Evolutionary conservation across 257 asterid species (phyloP).

Genomic region (Ligustrum vulgare): DNA sequence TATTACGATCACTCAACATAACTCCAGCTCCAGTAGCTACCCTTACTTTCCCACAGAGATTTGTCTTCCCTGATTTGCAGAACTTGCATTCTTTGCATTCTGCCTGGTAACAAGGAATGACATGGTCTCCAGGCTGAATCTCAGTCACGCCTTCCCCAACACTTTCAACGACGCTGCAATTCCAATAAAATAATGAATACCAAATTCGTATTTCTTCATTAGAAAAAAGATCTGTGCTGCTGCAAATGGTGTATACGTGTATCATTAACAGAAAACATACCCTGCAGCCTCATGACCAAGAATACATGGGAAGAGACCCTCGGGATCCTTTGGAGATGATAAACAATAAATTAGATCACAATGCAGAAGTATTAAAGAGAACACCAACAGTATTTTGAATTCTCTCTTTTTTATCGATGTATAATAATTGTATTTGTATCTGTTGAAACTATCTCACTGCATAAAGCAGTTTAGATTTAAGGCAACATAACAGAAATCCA

Average conservation of each 20-base stretch:
- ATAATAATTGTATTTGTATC: not conserved
- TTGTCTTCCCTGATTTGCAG: slow-evolving; percentile 95
- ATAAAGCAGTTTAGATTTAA: not conserved
- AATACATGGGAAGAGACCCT: slow-evolving; percentile 97
- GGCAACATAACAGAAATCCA: not conserved
- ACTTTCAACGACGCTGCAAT: slow-evolving; percentile 41
- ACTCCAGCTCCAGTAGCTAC: slow-evolving; percentile 96
- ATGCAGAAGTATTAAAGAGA: not conserved
- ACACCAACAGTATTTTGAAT: not conserved
- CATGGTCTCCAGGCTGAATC: slow-evolving; percentile 92
- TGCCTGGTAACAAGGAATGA: slow-evolving; percentile 99
- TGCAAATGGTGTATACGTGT: not conserved
- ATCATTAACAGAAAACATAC: slow-evolving; percentile 34
- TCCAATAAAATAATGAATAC: not conserved
- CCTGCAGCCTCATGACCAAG: slow-evolving; percentile 99
- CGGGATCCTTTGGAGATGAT: slow-evolving; percentile 81
- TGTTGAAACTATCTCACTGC: not conserved
- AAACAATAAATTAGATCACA: slow-evolving; percentile 17
- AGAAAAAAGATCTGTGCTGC: not conserved
- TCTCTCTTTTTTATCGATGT: not conserved
- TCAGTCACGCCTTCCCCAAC: slow-evolving; percentile 97
- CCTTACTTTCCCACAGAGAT: slow-evolving; percentile 95
- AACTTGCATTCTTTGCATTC: slow-evolving; percentile 97
- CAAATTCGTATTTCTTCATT: not conserved
- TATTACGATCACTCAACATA: slow-evolving; percentile 81